phyloP scores from a whole-genome alignment of 805 yeast species.

The Ogataea paradorogensis region DNA sequence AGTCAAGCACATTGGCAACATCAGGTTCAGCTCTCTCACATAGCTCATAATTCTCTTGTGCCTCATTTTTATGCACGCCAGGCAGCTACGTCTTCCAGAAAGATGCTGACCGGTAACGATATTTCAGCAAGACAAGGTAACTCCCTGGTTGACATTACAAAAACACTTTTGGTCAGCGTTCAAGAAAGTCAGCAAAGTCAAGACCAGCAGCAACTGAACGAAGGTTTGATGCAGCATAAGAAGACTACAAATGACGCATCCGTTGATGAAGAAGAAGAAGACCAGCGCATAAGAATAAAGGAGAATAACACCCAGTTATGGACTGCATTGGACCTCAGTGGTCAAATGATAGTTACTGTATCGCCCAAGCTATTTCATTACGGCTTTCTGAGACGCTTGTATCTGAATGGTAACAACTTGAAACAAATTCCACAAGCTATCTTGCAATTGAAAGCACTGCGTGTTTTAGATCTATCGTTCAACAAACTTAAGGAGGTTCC shows the following conservation, averaged over 20 bases:
- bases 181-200: conserved; percentile 29
- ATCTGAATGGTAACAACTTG: conserved; percentile 81
- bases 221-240: conserved; percentile 39
- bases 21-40: conserved; percentile 67
- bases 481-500: conserved; percentile 76
- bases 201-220: conserved; percentile 28
- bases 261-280: conserved; percentile 61
- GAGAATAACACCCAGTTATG: conserved; percentile 77
- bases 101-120: conserved; percentile 34
- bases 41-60: conserved; percentile 62
- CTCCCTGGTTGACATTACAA: conserved; percentile 42
- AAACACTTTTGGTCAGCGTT: conserved; percentile 33
- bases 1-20: conserved; percentile 68
- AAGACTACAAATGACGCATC: conserved; percentile 32
- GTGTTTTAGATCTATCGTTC: conserved; percentile 81
- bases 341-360: conserved; percentile 73
- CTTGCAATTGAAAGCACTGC: conserved; percentile 63
- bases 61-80: conserved; percentile 84
- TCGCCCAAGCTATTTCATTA: conserved; percentile 77
- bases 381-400: conserved; percentile 79
- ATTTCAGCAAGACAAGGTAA: conserved; percentile 26
- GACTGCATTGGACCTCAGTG: conserved; percentile 91
- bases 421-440: conserved; percentile 65
- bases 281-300: conserved; percentile 57
- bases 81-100: conserved; percentile 68